Conservation (phyloP, 768 basidiomycete species). For the Myochromella boudieri region DNA sequence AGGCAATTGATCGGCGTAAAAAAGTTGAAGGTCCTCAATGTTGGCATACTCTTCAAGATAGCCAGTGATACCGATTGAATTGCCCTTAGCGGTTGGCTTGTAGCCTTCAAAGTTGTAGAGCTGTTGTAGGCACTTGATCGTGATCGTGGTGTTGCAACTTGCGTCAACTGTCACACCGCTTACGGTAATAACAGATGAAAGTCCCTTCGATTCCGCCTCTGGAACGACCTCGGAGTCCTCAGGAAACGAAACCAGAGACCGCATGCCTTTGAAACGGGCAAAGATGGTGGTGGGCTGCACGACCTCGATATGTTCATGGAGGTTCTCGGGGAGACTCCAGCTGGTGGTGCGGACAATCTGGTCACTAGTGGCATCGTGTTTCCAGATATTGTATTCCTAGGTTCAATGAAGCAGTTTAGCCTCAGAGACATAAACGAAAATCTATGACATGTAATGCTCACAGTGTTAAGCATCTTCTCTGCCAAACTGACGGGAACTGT, state of each 20-base stretch:
- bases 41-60: conserved; percentile 55
- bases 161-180: conserved; percentile 44
- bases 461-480: conserved; percentile 68
- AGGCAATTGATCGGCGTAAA: conserved; percentile 45
- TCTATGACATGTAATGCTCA: conserved; percentile 3
- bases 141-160: conserved; percentile 48
- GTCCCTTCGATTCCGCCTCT: conserved; percentile 19
- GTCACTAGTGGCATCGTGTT: conserved; percentile 45
- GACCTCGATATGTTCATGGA: conserved; percentile 63
- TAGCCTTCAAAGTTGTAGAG: conserved; percentile 54
- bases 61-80: conserved; percentile 52
- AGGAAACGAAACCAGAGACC: conserved; percentile 36
- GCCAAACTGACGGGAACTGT: conserved; percentile 57
- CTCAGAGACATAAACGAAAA: not conserved
- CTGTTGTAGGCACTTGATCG: conserved; percentile 50
- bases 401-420: conserved; percentile 11
- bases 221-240: conserved; percentile 19
- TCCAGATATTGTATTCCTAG: conserved; percentile 65
- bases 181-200: conserved; percentile 15
- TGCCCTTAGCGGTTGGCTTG: conserved; percentile 39
- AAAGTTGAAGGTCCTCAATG: conserved; percentile 45
- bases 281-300: conserved; percentile 74
- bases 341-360: conserved; percentile 59
- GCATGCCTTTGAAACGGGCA: conserved; percentile 44
- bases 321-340: conserved; percentile 58